Percentiles rank a stretch among this genome's conserved stretches.
Evolutionary conservation across 2,329 filamentous ascomycete species (phyloP).

Genomic region (Talaromyces islandicus): DNA sequence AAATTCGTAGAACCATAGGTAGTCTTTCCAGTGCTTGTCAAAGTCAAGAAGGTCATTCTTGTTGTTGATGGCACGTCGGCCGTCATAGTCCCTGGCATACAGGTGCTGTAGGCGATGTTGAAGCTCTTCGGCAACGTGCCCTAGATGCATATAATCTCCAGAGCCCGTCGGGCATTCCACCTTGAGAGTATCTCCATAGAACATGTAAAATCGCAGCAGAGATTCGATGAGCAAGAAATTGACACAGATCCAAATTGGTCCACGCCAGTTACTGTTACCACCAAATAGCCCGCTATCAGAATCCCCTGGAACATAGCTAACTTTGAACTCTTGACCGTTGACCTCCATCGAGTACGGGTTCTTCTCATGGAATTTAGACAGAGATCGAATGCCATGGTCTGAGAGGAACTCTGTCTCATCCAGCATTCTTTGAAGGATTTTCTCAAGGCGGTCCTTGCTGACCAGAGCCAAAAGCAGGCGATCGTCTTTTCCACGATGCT

Average conservation of each 20-base stretch:
- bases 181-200: conserved; percentile 82
- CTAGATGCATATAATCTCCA: conserved; percentile 90
- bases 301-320: conserved; percentile 89
- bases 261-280: conserved; percentile 97
- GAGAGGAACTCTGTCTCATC: conserved; percentile 91
- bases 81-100: conserved; percentile 77
- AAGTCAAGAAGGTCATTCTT: conserved; percentile 82
- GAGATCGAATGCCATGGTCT: conserved; percentile 80
- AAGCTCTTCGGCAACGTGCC: conserved; percentile 88
- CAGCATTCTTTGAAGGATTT: conserved; percentile 86
- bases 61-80: conserved; percentile 80
- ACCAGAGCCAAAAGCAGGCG: conserved; percentile 83
- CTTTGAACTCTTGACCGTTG: conserved; percentile 81
- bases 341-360: conserved; percentile 93
- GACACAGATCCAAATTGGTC: conserved; percentile 91
- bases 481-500: conserved; percentile 82
- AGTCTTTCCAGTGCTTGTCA: conserved; percentile 87
- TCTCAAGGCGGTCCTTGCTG: conserved; percentile 83
- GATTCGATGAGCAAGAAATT: conserved; percentile 94
- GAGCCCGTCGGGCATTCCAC: conserved; percentile 93
- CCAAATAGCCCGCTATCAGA: conserved; percentile 93
- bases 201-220: conserved; percentile 91
- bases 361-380: conserved; percentile 87
- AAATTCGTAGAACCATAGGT: conserved; percentile 95
- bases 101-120: conserved; percentile 92